Percentiles rank a stretch among this genome's conserved stretches.
Evolutionary conservation across 805 yeast genomes (phyloP).

Genomic region (Metschnikowia bowlesiae): DNA sequence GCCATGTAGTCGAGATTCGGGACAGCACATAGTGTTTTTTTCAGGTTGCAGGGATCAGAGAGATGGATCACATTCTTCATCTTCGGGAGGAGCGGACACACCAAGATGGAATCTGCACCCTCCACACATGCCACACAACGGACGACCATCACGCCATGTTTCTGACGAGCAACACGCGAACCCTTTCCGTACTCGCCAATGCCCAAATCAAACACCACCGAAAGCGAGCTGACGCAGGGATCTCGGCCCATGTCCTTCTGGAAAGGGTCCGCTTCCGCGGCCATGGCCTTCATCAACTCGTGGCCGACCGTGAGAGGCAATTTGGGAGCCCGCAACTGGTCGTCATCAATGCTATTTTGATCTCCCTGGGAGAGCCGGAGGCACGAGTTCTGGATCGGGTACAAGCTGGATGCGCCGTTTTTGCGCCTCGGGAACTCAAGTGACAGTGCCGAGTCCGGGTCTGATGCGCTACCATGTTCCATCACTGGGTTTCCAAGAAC

Average conservation of each 20-base stretch:
- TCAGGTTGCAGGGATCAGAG: neutral
- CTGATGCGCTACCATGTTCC: neutral
- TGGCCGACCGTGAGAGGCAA: neutral
- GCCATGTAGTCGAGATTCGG: slow-evolving; percentile 1
- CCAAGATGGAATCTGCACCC: slow-evolving; percentile 4
- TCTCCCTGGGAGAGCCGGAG: slow-evolving; percentile 1
- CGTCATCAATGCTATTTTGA: neutral
- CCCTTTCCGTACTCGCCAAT: slow-evolving; percentile 9
- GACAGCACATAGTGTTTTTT: slow-evolving; percentile 5
- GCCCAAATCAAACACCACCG: slow-evolving; percentile 8
- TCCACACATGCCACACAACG: slow-evolving; percentile 11
- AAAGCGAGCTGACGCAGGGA: slow-evolving; percentile 10
- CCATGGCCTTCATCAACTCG: slow-evolving; percentile 5
- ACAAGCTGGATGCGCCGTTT: slow-evolving; percentile 8
- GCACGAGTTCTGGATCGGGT: slow-evolving; percentile 11
- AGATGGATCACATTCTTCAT: slow-evolving; percentile 7
- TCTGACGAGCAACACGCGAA: slow-evolving; percentile 1
- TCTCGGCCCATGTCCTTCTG: slow-evolving; percentile 7
- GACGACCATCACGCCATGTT: slow-evolving; percentile 2
- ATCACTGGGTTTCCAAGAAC: slow-evolving; percentile 12
- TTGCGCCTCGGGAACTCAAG: slow-evolving; percentile 12
- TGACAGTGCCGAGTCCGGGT: neutral
- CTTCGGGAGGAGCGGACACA: slow-evolving; percentile 13
- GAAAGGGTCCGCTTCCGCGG: slow-evolving; percentile 11
- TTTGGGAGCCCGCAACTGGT: neutral